These are phyloP conservation scores for Psilocybe sp. DNA, from an alignment of 768 basidiomycete species.

Conservation along the genomic window DNA sequence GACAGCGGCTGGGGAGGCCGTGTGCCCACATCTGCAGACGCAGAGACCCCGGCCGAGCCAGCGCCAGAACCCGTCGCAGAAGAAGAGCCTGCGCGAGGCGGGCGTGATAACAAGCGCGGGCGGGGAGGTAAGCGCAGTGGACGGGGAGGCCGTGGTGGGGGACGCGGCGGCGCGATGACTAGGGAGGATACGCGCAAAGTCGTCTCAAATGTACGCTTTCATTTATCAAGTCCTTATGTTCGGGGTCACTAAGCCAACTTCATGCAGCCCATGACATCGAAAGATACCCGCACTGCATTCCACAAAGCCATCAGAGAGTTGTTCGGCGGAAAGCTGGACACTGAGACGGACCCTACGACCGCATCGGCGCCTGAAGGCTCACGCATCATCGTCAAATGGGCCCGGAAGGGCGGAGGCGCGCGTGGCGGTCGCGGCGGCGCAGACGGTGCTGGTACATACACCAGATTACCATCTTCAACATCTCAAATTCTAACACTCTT, in stretches of 20 bases:
- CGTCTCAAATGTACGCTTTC: slow-evolving; percentile 69
- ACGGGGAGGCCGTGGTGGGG: slow-evolving; percentile 27
- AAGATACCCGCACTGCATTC: slow-evolving; percentile 75
- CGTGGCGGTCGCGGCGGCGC: slow-evolving; percentile 46
- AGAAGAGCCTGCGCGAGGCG: slow-evolving; percentile 26
- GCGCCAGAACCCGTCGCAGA: slow-evolving; percentile 6
- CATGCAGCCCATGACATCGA: slow-evolving; percentile 75
- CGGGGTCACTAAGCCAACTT: slow-evolving; percentile 4
- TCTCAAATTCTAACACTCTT: not conserved
- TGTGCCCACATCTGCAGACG: slow-evolving; percentile 25
- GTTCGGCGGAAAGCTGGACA: slow-evolving; percentile 83
- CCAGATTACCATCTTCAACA: not conserved
- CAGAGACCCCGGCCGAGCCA: slow-evolving; percentile 1
- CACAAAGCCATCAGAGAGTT: slow-evolving; percentile 79
- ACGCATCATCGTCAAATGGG: slow-evolving; percentile 80
- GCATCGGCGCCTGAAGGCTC: slow-evolving; percentile 63
- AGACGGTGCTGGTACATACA: slow-evolving; percentile 27
- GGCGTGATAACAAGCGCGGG: slow-evolving; percentile 45
- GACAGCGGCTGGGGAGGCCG: slow-evolving; percentile 75
- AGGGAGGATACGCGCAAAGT: slow-evolving; percentile 73
- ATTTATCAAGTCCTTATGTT: slow-evolving; percentile 12
- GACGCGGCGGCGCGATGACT: slow-evolving; percentile 30
- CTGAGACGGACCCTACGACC: slow-evolving; percentile 61
- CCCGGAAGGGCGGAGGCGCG: slow-evolving; percentile 41
- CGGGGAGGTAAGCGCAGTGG: slow-evolving; percentile 38